Evolutionary conservation across 495 filamentous ascomycete species (phyloP), one percentile per base, ranked within the genome.

Genomic region (Xylaria castorea): DNA sequence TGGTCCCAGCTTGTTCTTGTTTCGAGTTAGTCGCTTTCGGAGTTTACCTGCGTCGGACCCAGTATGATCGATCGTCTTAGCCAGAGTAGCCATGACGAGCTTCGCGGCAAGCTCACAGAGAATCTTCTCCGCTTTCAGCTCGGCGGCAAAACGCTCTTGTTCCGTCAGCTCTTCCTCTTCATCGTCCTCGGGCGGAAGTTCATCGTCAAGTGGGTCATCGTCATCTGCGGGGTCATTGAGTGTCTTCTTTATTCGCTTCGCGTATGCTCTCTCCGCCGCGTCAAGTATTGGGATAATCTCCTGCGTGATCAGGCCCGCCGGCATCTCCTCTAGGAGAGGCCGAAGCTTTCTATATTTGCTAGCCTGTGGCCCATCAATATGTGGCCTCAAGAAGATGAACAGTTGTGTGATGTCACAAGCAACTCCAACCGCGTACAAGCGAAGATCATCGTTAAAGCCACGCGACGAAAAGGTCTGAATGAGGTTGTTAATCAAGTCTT

Each of bases 71-170:
- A 97, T 79, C 22, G 92, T 88, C 50, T 90, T 89, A 11, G 89
- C 93, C 6, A 93, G 84, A 32, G 97, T 89, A 0, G 91, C 91
- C 30, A 97, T 85, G 11, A 97, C 93, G 44, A 96, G 86, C 75
- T 94, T 94, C 50, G 92, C 91, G 6, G 94, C 89, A 3, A 97
- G 84, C 75, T 93, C 92, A 81, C 95, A 98, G 0, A 98, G 85
- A 22, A 90, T 87, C 75, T 95, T 89, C 78, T 98, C 95, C 2
- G 93, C 88, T 48, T 93, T 82, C 18, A 97, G 83, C 65, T 89
- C 87, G 30, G 87, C 86, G 16, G 86, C 86, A 64, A 88, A 84
- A 25, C 85, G 86, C 71, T 91, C 88, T 36, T 80, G 82, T 9
- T 86, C 86, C 12, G 81, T 80, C 0, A 88, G 82, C 5, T 88